A percentile compares a stretch with the other conserved stretches of the same genome.
phyloP scores from a whole-genome alignment of 371 early-diverging fungal species.

The Coemansia sp. region DNA sequence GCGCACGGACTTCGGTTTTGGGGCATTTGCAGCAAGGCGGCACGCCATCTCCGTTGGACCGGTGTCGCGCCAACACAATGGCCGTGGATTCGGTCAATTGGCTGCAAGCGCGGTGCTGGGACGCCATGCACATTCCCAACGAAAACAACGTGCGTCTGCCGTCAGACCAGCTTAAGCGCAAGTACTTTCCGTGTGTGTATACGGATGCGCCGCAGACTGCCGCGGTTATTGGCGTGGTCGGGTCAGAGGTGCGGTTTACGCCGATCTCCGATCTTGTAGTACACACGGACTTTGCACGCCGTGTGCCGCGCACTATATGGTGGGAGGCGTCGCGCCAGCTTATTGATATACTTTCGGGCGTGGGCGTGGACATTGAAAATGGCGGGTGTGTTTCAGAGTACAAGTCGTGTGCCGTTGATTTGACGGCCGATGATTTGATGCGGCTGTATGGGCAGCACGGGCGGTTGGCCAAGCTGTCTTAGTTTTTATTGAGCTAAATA shows the following conservation, averaged over 20 bases:
- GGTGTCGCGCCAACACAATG: conserved; percentile 86
- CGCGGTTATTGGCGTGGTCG: conserved; percentile 82
- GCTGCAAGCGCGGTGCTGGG: conserved; percentile 54
- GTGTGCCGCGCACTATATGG: conserved; percentile 73
- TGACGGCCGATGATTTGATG: conserved; percentile 52
- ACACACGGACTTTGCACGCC: conserved; percentile 76
- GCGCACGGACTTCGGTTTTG: conserved; percentile 88
- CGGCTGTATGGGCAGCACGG: conserved; percentile 43
- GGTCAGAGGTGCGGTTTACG: conserved; percentile 71
- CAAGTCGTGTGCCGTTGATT: conserved; percentile 50
- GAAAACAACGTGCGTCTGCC: conserved; percentile 39
- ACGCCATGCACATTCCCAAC: conserved; percentile 44
- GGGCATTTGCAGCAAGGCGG: conserved; percentile 98
- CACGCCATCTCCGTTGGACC: conserved; percentile 94
- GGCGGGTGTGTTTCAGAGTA: conserved; percentile 42
- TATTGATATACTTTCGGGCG: conserved; percentile 53
- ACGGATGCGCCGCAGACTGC: conserved; percentile 63
- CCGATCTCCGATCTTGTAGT: conserved; percentile 67
- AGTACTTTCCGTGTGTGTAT: conserved; percentile 63
- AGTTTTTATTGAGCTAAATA: too few species aligned
- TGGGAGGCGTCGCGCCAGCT: conserved; percentile 61
- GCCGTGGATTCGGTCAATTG: conserved; percentile 64
- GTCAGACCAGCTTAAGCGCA: conserved; percentile 47
- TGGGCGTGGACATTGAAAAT: conserved; percentile 47
- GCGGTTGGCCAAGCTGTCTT: conserved; percentile 39